Evolutionary conservation across 768 basidiomycete species (phyloP).

Genomic region (Pholiota microspora): DNA sequence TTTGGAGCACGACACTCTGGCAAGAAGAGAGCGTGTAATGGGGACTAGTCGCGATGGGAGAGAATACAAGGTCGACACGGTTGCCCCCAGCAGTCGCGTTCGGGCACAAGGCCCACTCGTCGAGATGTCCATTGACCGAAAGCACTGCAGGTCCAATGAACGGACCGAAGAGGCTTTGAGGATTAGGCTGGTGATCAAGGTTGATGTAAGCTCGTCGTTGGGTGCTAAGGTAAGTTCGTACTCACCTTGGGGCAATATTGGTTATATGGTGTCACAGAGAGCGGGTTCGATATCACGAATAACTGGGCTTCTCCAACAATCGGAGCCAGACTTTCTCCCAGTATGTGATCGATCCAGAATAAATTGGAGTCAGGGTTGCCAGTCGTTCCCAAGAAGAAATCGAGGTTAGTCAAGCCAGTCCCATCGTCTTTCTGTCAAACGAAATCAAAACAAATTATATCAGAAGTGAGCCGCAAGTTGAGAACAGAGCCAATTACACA

Average conservation of each 20-base stretch:
- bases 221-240: neutral
- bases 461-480: too few species aligned
- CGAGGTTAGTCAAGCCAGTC: neutral
- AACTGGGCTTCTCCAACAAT: neutral
- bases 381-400: neutral
- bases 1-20: neutral
- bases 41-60: slow-evolving; percentile 1
- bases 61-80: slow-evolving; percentile 1
- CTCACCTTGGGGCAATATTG: slow-evolving; percentile 8
- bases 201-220: too few species aligned
- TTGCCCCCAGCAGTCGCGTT: slow-evolving; percentile 1
- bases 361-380: neutral
- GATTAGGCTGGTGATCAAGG: slow-evolving; percentile 15
- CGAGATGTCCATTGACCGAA: slow-evolving; percentile 9
- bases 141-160: slow-evolving; percentile 16
- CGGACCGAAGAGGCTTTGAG: slow-evolving; percentile 7
- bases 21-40: slow-evolving; percentile 1
- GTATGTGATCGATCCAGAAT: neutral
- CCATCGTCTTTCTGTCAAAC: neutral
- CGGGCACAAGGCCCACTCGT: slow-evolving; percentile 5
- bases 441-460: too few species aligned
- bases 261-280: neutral
- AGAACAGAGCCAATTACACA: neutral
- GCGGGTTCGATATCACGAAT: neutral
- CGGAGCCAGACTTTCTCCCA: neutral